Evolutionary conservation across 306 rosid genomes (phyloP).

Genomic region (Rosa lucieae): DNA sequence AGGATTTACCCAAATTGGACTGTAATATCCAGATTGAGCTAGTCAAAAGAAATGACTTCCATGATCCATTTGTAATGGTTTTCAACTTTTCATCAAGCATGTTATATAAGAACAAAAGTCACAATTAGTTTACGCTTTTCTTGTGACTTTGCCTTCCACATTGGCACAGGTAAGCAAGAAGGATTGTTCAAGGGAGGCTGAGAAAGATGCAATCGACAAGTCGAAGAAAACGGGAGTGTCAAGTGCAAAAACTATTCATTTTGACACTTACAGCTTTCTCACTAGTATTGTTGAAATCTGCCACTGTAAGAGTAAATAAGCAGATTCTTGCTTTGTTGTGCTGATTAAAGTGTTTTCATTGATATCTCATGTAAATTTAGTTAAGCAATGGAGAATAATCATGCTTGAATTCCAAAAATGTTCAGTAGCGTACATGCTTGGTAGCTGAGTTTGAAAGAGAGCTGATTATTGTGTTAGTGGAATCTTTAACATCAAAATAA

Average conservation of each 20-base stretch:
- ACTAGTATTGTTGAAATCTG: background rate
- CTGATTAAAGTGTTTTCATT: background rate
- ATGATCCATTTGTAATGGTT: background rate
- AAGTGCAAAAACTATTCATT: conserved; percentile 22
- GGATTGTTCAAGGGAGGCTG: conserved; percentile 35
- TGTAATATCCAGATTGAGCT: background rate
- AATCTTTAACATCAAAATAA: background rate
- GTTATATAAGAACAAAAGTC: background rate
- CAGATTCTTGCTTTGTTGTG: background rate
- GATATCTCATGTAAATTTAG: background rate
- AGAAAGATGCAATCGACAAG: conserved; percentile 38
- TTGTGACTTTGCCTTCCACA: conserved; percentile 17
- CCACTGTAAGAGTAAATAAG: conserved; percentile 15
- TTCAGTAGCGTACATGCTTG: background rate
- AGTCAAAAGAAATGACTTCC: background rate
- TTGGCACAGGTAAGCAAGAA: conserved; percentile 44
- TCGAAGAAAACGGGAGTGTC: conserved; percentile 36
- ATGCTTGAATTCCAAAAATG: background rate
- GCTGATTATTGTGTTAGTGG: background rate
- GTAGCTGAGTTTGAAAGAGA: background rate
- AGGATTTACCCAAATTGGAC: conserved; percentile 11
- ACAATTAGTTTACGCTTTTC: background rate
- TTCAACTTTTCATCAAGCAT: background rate
- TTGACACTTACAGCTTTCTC: background rate
- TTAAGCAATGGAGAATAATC: background rate